phyloP scores from a whole-genome alignment of 768 basidiomycete genomes.

The Infundibulicybe gibba region DNA sequence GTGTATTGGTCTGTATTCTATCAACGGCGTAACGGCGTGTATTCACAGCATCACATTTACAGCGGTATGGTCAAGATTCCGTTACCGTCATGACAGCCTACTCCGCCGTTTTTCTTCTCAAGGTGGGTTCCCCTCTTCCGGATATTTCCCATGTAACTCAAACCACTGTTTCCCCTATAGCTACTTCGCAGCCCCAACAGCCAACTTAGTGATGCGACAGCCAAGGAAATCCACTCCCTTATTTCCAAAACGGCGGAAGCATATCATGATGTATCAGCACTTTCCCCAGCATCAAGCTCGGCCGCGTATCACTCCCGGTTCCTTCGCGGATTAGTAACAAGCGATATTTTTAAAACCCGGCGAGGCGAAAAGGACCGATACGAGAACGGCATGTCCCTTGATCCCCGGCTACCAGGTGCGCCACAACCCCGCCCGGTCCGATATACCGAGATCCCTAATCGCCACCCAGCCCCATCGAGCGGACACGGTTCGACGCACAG shows the following conservation, averaged over 20 bases:
- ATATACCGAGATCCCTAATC: constrained; percentile 4
- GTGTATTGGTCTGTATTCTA: constrained; percentile 57
- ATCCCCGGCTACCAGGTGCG: constrained; percentile 52
- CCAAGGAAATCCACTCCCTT: constrained; percentile 58
- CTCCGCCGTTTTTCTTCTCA: constrained; percentile 75
- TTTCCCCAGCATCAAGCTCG: constrained; percentile 57
- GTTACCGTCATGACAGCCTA: constrained; percentile 86
- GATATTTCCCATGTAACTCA: neutral
- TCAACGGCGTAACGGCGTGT: neutral
- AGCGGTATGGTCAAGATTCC: constrained; percentile 86
- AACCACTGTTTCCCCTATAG: constrained; percentile 29
- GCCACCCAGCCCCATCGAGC: constrained; percentile 17
- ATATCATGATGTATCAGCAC: constrained; percentile 66
- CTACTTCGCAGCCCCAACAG: constrained; percentile 64
- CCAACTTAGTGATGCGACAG: constrained; percentile 57
- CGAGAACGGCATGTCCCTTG: constrained; percentile 42
- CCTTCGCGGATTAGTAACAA: constrained; percentile 62
- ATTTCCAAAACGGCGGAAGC: constrained; percentile 75
- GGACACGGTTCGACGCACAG: constrained; percentile 19
- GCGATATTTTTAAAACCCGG: constrained; percentile 56
- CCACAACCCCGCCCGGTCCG: neutral
- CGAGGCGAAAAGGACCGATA: constrained; percentile 35
- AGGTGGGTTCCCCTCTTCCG: constrained; percentile 35
- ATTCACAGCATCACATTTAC: constrained; percentile 10
- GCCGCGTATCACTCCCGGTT: constrained; percentile 82